phyloP scores from a whole-genome alignment of 1,284 basidiomycete genomes.

The Apiotrichum gracile region DNA sequence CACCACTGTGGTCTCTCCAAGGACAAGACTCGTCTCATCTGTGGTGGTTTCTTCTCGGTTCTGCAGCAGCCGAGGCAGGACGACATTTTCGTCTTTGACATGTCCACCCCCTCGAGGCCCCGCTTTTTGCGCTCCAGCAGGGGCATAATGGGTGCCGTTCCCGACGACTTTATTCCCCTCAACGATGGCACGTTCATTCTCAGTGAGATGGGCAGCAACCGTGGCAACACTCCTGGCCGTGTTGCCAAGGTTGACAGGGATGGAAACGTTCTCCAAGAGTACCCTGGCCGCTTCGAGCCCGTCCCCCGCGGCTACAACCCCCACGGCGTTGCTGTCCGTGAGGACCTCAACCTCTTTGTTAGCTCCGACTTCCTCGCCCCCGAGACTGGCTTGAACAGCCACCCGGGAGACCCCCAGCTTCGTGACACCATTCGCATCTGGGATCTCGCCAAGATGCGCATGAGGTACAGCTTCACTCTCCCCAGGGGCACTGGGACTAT shows the following conservation, averaged over 20 bases:
- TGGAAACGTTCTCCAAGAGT: constrained; percentile 10
- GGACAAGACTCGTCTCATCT: constrained; percentile 5
- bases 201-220: constrained; percentile 11
- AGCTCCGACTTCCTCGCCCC: constrained; percentile 13
- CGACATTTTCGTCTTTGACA: constrained; percentile 13
- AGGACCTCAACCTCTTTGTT: constrained; percentile 14
- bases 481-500: constrained; percentile 9
- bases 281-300: background rate
- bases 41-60: constrained; percentile 15
- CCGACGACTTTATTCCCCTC: constrained; percentile 13
- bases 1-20: constrained; percentile 13
- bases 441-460: constrained; percentile 7
- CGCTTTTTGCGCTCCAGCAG: background rate
- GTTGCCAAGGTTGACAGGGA: constrained; percentile 6
- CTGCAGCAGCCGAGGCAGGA: constrained; percentile 6
- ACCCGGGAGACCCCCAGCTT: constrained; percentile 1
- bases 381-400: constrained; percentile 1
- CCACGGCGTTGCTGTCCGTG: constrained; percentile 13
- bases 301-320: constrained; percentile 6
- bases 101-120: constrained; percentile 4
- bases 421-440: constrained; percentile 11
- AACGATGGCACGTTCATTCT: constrained; percentile 10
- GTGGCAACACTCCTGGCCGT: constrained; percentile 6
- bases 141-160: constrained; percentile 3
- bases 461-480: constrained; percentile 4